Conservation (phyloP, 1,284 basidiomycete species). For the Erythrobasidium hasegawianum region DNA sequence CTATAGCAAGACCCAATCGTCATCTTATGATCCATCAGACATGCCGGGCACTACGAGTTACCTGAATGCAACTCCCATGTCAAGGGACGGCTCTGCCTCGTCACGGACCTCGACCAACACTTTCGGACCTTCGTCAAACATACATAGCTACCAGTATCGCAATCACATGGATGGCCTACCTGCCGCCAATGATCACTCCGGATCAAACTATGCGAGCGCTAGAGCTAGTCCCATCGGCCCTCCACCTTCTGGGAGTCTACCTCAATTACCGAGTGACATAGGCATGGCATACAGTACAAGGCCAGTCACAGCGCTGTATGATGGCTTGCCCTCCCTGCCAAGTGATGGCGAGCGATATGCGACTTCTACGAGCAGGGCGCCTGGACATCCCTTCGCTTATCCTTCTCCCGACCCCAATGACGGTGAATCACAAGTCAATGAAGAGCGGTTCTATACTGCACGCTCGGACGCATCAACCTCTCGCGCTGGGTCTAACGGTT, state of each 20-base stretch:
- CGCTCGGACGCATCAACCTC: not conserved
- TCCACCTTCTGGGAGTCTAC: conserved; percentile 14
- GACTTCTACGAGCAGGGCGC: not conserved
- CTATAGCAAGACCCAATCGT: no score
- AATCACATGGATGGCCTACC: no score
- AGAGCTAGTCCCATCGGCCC: conserved; percentile 32
- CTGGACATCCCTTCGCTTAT: not conserved
- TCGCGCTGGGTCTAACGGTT: not conserved
- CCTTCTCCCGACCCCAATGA: not conserved
- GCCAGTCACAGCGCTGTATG: conserved; percentile 23
- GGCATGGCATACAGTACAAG: conserved; percentile 21
- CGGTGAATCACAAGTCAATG: not conserved
- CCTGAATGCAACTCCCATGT: no score
- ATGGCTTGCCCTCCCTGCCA: not conserved
- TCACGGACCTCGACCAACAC: no score
- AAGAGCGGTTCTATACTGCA: not conserved
- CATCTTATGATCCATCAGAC: no score
- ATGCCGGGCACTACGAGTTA: no score
- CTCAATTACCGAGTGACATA: conserved; percentile 16
- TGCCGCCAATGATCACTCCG: not conserved
- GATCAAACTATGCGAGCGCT: conserved; percentile 23
- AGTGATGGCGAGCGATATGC: not conserved
- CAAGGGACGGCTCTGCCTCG: no score
- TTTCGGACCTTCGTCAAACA: no score
- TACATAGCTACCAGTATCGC: no score